These are phyloP conservation scores for Globisporangium mamillatum DNA, from an alignment of 352 stramenopile species.

Conservation along the genomic window DNA sequence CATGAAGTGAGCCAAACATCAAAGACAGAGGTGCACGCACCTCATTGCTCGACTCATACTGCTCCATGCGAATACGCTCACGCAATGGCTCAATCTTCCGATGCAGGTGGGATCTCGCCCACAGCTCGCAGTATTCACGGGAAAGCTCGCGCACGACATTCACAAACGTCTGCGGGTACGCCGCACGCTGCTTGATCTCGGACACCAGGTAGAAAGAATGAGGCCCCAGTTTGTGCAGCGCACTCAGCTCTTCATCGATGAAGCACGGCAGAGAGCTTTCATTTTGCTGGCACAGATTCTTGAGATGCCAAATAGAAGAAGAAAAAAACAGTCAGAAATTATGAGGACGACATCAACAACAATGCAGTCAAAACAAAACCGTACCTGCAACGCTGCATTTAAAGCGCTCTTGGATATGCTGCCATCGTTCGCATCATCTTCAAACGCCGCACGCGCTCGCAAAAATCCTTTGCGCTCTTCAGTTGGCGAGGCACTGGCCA, in stretches of 20 bases:
- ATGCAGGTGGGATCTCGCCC: slow-evolving; percentile 49
- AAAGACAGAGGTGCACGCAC: slow-evolving; percentile 20
- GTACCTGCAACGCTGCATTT: slow-evolving; percentile 34
- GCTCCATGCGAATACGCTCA: slow-evolving; percentile 57
- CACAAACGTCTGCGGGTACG: slow-evolving; percentile 52
- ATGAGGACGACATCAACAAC: not conserved
- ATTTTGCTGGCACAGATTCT: slow-evolving; percentile 20
- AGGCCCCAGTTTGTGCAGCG: slow-evolving; percentile 38
- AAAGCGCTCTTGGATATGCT: slow-evolving; percentile 25
- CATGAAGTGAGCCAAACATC: too few species aligned
- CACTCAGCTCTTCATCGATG: slow-evolving; percentile 59
- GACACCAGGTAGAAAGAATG: slow-evolving; percentile 57
- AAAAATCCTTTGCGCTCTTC: slow-evolving; percentile 13
- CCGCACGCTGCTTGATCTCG: slow-evolving; percentile 36
- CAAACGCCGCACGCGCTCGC: slow-evolving; percentile 19
- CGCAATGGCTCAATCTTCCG: slow-evolving; percentile 68
- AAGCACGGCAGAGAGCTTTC: slow-evolving; percentile 29
- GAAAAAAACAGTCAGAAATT: not conserved
- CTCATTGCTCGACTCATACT: slow-evolving; percentile 76
- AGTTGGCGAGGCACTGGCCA: not conserved
- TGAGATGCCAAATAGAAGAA: not conserved
- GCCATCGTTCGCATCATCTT: slow-evolving; percentile 27
- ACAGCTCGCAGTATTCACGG: slow-evolving; percentile 65
- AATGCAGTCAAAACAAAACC: not conserved
- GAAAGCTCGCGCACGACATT: slow-evolving; percentile 51